Percentiles rank a stretch among this genome's conserved stretches.
Conservation (phyloP, 352 stramenopile genomes). For the Blastocystis sp. region DNA sequence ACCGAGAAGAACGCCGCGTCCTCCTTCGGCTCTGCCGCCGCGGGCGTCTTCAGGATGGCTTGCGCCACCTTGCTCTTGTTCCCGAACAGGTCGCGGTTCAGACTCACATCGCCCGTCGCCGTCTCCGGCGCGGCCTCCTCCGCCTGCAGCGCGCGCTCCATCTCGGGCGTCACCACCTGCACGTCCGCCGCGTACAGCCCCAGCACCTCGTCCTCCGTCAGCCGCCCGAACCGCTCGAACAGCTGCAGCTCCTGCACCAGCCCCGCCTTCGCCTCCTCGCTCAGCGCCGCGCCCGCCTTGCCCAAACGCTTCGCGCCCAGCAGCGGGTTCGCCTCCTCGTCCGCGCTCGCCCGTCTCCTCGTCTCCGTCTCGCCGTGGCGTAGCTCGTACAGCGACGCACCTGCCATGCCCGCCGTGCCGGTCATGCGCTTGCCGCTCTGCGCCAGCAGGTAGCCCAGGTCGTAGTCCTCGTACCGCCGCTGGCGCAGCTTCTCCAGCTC, state of each 20-base stretch:
- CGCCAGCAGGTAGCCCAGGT: not conserved
- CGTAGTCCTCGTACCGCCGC: constrained; percentile 10
- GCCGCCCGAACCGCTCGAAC: not conserved
- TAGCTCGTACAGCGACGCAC: constrained; percentile 14
- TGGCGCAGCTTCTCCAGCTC: not conserved
- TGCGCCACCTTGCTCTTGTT: not conserved
- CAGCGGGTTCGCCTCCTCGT: constrained; percentile 35
- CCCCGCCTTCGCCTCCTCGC: not conserved
- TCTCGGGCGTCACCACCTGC: constrained; percentile 19
- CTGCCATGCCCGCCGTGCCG: not conserved
- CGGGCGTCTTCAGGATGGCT: not conserved
- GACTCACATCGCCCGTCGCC: not conserved
- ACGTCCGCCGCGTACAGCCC: not conserved
- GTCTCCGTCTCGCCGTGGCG: constrained; percentile 5
- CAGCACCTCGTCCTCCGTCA: constrained; percentile 5
- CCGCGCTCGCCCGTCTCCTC: not conserved
- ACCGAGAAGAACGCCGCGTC: not conserved
- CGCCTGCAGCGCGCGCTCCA: constrained; percentile 1
- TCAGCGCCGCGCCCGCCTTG: not conserved
- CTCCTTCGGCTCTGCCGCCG: not conserved
- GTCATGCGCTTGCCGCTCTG: constrained; percentile 15
- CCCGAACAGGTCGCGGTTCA: not conserved
- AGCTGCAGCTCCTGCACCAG: not conserved
- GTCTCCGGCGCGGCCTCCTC: too few species aligned
- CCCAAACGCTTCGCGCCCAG: not conserved